phyloP scores from a whole-genome alignment of 129 eudicot genomes.

The Cynara cardunculus region DNA sequence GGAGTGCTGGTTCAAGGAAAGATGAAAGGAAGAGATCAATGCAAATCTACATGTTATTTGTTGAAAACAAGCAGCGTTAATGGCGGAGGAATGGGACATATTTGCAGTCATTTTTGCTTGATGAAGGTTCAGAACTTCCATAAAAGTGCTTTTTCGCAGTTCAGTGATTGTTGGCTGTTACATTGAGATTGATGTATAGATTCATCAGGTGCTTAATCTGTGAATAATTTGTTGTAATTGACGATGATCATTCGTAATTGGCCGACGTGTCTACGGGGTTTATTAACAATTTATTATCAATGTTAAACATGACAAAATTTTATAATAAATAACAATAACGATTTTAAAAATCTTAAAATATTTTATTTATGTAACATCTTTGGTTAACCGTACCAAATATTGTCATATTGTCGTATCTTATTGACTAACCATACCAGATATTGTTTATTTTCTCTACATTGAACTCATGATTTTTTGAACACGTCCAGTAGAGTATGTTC shows the following conservation, averaged over 20 bases:
- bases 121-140: constrained; percentile 52
- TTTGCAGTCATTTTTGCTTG: constrained; percentile 69
- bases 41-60: constrained; percentile 58
- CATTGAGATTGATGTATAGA: constrained; percentile 3
- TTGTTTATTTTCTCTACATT: too few species aligned
- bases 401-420: too few species aligned
- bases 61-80: constrained; percentile 58
- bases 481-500: too few species aligned
- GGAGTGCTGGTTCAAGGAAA: constrained; percentile 61
- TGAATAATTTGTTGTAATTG: not conserved
- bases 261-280: too few species aligned
- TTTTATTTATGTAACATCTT: too few species aligned
- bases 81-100: constrained; percentile 46
- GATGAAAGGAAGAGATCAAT: constrained; percentile 33
- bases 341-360: too few species aligned
- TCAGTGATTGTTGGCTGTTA: constrained; percentile 50
- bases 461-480: too few species aligned
- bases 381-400: too few species aligned
- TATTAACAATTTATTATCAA: too few species aligned
- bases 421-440: too few species aligned
- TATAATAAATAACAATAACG: too few species aligned
- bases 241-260: not conserved
- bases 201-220: not conserved
- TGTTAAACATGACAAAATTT: too few species aligned
- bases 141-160: constrained; percentile 46